Evolutionary conservation across 441 rosid species (phyloP), one percentile per base, ranked within the genome.

Genomic region (Adansonia rubrostipa): DNA sequence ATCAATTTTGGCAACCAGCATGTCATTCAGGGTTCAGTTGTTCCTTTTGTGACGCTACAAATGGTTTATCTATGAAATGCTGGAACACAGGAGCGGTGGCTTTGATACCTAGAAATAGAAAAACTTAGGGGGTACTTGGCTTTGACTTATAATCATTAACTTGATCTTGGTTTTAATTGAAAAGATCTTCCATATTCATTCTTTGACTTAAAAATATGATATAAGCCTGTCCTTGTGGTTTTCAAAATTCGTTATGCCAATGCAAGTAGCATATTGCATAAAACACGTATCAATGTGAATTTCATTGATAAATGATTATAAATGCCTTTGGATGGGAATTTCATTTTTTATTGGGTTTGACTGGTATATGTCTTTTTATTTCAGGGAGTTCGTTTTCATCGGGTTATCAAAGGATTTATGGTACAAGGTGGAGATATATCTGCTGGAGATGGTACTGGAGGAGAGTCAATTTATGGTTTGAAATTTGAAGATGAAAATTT

Each of bases 381-480:
- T 62, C 85, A 94, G 99, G 99, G 97, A 74, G 88, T 86, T 54
- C 82, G 91, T 20, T 90, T 96, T 79, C 99, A 94, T 80, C 97
- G 95, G 60, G 85, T 92, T 17, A 87, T 94, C 73, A 96, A 91
- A 85, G 92, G 96, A 67, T 94, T 92, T 84, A 92, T 96, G 97
- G 88, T 90, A 60, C 99, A 96, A 89, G 97, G 98, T 50, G 99
- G 98, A 82, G 99, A 94, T 54, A 91, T 92, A 74, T 89, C 98
- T 68, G 93, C 97, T 0, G 92, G 93, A 19, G 88, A 96, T 88
- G 98, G 97, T 19, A 90, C 93, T 13, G 98, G 99, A 19, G 99
- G 97, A 77, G 99, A 96, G 83, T 92, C 98, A 1, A 90, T 94
- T 62, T 92, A 94, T 17, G 97, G 99, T 1, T 84, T 84, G 86